Percentiles rank a stretch among this genome's conserved stretches.
These are phyloP conservation scores for Chenopodium suecicum DNA, from an alignment of 148 eudicot species.

Conservation along the genomic window DNA sequence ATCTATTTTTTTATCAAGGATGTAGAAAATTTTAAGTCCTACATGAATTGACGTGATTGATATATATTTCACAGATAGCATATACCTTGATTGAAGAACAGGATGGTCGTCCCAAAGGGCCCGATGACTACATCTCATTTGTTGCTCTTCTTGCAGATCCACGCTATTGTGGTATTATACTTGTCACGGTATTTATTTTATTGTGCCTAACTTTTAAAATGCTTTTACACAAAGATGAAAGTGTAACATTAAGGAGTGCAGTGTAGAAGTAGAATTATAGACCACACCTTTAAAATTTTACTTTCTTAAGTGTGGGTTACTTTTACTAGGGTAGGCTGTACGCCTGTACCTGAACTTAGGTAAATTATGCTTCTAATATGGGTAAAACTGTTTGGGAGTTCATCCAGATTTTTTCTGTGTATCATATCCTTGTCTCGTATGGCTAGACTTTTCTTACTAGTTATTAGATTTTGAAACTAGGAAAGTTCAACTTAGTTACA, in stretches of 20 bases:
- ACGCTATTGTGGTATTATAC: constrained; percentile 80
- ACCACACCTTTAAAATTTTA: no score
- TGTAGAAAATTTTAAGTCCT: background rate
- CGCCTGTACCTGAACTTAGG: background rate
- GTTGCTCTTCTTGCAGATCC: constrained; percentile 94
- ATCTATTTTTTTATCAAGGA: background rate
- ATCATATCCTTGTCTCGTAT: background rate
- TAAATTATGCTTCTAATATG: no score
- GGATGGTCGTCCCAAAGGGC: constrained; percentile 58
- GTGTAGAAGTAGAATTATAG: background rate
- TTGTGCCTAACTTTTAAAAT: constrained; percentile 11
- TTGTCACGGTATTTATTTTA: constrained; percentile 35
- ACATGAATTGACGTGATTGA: constrained; percentile 9
- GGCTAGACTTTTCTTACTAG: background rate
- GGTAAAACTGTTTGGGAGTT: background rate
- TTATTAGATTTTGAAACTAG: no score
- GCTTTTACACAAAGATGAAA: background rate
- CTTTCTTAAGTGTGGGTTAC: background rate
- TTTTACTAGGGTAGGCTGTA: background rate
- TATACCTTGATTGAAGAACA: constrained; percentile 88
- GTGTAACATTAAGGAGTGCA: background rate
- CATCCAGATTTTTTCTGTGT: background rate
- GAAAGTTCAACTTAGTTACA: no score
- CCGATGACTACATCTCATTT: constrained; percentile 84
- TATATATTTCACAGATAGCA: constrained; percentile 57